Base-by-base conservation (phyloP, 108 stramenopile genomes). In the Cyclostephanos invisitatus region DNA sequence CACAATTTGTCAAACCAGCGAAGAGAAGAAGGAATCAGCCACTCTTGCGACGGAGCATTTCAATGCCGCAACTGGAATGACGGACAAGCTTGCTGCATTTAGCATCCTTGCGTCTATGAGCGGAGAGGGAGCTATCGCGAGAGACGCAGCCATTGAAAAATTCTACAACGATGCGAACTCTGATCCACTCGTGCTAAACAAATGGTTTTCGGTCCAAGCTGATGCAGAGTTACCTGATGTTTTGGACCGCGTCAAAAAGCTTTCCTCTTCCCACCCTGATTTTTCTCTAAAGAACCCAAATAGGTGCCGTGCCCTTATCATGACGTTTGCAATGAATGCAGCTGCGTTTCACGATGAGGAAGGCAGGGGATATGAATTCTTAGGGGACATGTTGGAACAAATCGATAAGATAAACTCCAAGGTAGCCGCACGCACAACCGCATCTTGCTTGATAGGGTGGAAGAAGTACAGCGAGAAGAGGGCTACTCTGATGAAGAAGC, bases 201-300 rank as follows among this genome's bases (percentile, higher is more conserved):
- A 97, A 84, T 98, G 97, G 96, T 97, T 98, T 70, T 62, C 89
- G 7, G 74, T 91, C 24, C 94, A 97, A 72, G 96, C 95, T 0
- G 42, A 80, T 50, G 91, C 91, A 5, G 83, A 85, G 60, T 42
- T 84, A n/a, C 89, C 86, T 14, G 88, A 91, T 55, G 81, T 85
- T 22, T 64, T 92, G 59, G 86, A 85, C 17, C 80, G 78, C 18
- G 88, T 90, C 10, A 78, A 76, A 21, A 64, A 55, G 64, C 73
- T 94, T n/a, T 73, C 74, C 38, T 61, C 81, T 63, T 61, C 60
- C 17, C 96, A 97, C 73, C 92, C 93, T 35, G 93, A 94, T 60
- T 98, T 98, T 83, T 88, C 83, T 17, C 64, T 96, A 61, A 89
- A 82, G 68, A 96, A 97, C 75, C 98, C 98, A 12, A 98, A 98